phyloP scores from a whole-genome alignment of 352 stramenopile species.

The Globisporangium nagaii region DNA sequence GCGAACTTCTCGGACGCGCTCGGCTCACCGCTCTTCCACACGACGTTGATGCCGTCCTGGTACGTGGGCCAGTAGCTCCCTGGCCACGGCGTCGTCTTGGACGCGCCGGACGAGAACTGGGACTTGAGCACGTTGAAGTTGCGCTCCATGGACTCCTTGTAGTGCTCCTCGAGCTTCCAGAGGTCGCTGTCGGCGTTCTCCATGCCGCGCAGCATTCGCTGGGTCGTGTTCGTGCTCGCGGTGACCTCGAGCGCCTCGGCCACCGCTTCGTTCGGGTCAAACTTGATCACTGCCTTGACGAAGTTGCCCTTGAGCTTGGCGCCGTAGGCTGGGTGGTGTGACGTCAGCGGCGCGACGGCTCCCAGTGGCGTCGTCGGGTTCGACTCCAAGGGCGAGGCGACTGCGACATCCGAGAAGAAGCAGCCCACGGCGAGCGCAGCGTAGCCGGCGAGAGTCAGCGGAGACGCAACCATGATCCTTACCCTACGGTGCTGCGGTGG shows the following conservation, averaged over 20 bases:
- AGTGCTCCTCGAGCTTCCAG: slow-evolving; percentile 23
- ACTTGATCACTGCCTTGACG: slow-evolving; percentile 10
- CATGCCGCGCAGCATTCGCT: slow-evolving; percentile 12
- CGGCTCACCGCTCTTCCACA: slow-evolving; percentile 16
- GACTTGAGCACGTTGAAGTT: slow-evolving; percentile 22
- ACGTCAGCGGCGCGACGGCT: slow-evolving; percentile 13
- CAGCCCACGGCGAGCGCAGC: not conserved
- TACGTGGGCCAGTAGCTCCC: slow-evolving; percentile 54
- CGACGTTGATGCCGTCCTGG: slow-evolving; percentile 54
- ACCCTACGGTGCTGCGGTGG: not conserved
- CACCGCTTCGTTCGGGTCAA: slow-evolving; percentile 9
- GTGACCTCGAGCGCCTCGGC: not conserved
- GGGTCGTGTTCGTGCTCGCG: not conserved
- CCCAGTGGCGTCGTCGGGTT: slow-evolving; percentile 24
- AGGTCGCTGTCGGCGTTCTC: slow-evolving; percentile 23
- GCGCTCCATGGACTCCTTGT: slow-evolving; percentile 19
- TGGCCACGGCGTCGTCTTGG: slow-evolving; percentile 24
- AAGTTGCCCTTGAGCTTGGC: slow-evolving; percentile 12
- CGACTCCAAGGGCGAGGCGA: slow-evolving; percentile 10
- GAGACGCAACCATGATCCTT: slow-evolving; percentile 2
- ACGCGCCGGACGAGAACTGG: slow-evolving; percentile 14
- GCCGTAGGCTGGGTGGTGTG: slow-evolving; percentile 23
- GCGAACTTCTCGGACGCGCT: slow-evolving; percentile 26
- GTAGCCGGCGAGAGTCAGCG: not conserved
- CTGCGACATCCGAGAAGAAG: slow-evolving; percentile 7